These are phyloP conservation scores for Fusarium irregulare DNA, from an alignment of 2,329 filamentous ascomycete genomes.

Conservation along the genomic window DNA sequence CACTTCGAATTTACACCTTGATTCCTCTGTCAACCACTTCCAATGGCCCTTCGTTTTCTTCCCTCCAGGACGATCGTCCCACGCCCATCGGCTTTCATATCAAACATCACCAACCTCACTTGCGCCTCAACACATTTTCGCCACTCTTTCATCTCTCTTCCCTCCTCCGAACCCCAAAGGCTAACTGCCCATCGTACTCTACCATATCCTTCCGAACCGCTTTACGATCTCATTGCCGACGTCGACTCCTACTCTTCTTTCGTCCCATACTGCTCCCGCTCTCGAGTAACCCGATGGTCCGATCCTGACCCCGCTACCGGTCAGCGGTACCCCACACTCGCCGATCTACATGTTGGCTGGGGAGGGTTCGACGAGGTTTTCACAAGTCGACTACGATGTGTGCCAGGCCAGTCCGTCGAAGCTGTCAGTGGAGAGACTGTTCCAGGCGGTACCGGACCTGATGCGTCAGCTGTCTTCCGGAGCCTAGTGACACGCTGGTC, in stretches of 20 bases:
- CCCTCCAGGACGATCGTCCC: constrained; percentile 21
- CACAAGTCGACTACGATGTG: constrained; percentile 81
- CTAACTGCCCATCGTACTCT: constrained; percentile 81
- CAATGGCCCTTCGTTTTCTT: constrained; percentile 39
- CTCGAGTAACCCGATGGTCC: constrained; percentile 81
- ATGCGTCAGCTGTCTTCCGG: constrained; percentile 68
- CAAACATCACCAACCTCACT: constrained; percentile 34
- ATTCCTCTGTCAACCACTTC: neutral
- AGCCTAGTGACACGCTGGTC: constrained; percentile 78
- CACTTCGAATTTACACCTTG: neutral
- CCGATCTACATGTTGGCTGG: constrained; percentile 87
- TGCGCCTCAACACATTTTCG: constrained; percentile 40
- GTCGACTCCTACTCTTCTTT: constrained; percentile 86
- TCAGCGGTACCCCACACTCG: constrained; percentile 75
- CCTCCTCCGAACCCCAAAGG: constrained; percentile 62
- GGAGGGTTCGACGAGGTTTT: constrained; percentile 86
- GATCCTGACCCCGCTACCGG: constrained; percentile 58
- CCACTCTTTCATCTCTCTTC: constrained; percentile 56
- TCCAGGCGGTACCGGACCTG: constrained; percentile 56
- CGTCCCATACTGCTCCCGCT: constrained; percentile 89
- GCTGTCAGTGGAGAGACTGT: constrained; percentile 73
- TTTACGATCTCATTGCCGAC: constrained; percentile 90
- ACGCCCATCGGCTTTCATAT: constrained; percentile 20
- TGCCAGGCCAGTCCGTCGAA: constrained; percentile 78
- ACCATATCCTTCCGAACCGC: constrained; percentile 74